phyloP scores from a whole-genome alignment of 2,329 filamentous ascomycete species.

The Aspergillus fructus region DNA sequence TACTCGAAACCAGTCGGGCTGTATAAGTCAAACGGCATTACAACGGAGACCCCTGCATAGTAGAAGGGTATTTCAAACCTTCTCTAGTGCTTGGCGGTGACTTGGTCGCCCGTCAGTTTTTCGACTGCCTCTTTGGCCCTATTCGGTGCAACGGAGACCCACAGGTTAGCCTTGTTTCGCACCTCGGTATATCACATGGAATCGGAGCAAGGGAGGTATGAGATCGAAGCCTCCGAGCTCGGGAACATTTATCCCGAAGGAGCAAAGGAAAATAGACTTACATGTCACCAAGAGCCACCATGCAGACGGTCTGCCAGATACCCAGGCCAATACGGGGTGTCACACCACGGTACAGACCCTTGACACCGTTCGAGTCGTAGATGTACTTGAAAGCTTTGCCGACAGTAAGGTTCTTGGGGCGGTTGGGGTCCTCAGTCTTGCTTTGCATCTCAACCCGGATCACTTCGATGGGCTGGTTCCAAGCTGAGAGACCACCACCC shows the following conservation, averaged over 20 bases:
- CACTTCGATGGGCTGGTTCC: constrained; percentile 99
- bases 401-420: constrained; percentile 98
- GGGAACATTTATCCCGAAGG: constrained; percentile 1
- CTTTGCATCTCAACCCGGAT: constrained; percentile 99
- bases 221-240: background rate
- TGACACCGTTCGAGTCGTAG: constrained; percentile 82
- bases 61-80: constrained; percentile 42
- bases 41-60: constrained; percentile 20
- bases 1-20: constrained; percentile 5
- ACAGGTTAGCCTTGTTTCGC: constrained; percentile 28
- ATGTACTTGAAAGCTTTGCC: constrained; percentile 81
- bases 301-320: constrained; percentile 99
- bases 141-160: constrained; percentile 27
- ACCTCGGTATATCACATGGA: constrained; percentile 29
- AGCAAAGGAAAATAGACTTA: constrained; percentile 54
- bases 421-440: constrained; percentile 96
- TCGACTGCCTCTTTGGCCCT: constrained; percentile 66
- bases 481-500: constrained; percentile 91
- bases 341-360: constrained; percentile 93
- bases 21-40: background rate
- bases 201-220: constrained; percentile 5
- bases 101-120: constrained; percentile 62
- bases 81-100: constrained; percentile 65
- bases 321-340: constrained; percentile 90
- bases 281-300: constrained; percentile 99